Evolutionary conservation across 495 filamentous ascomycete genomes (phyloP).

Genomic region (Choiromyces venosus): DNA sequence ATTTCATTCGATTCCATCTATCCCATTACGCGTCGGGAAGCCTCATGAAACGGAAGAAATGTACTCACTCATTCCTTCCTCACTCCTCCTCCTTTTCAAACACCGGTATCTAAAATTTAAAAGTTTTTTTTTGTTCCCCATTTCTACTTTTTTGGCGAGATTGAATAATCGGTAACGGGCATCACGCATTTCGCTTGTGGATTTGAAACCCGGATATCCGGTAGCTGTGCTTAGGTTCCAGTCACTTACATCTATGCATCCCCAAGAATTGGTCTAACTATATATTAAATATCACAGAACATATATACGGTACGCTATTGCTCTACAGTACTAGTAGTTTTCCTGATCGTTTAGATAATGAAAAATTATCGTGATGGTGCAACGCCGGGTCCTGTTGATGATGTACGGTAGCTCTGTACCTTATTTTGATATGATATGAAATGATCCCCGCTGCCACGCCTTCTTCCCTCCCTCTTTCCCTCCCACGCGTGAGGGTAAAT

Average conservation of each 20-base stretch:
- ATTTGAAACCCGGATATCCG: conserved; percentile 2
- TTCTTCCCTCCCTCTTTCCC: too few relatives aligned
- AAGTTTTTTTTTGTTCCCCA: too few relatives aligned
- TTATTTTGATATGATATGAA: not conserved
- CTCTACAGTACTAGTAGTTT: not conserved
- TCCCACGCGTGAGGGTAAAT: not conserved
- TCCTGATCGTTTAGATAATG: not conserved
- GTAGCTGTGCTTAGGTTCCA: too few relatives aligned
- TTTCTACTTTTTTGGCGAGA: too few relatives aligned
- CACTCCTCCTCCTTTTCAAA: too few relatives aligned
- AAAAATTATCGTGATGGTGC: not conserved
- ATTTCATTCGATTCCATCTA: too few relatives aligned
- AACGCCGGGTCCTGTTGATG: not conserved
- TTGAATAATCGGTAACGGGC: too few relatives aligned
- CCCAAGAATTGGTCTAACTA: not conserved
- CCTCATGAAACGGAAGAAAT: too few relatives aligned
- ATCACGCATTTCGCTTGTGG: not conserved
- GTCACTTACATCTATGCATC: too few relatives aligned
- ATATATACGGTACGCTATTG: not conserved
- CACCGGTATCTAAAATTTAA: too few relatives aligned
- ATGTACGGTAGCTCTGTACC: not conserved
- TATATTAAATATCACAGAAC: not conserved
- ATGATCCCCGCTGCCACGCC: not conserved
- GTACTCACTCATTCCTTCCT: too few relatives aligned
- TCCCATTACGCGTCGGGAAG: too few relatives aligned